Evolutionary conservation across 352 stramenopile species (phyloP).

Genomic region (Globisporangium viniferum): DNA sequence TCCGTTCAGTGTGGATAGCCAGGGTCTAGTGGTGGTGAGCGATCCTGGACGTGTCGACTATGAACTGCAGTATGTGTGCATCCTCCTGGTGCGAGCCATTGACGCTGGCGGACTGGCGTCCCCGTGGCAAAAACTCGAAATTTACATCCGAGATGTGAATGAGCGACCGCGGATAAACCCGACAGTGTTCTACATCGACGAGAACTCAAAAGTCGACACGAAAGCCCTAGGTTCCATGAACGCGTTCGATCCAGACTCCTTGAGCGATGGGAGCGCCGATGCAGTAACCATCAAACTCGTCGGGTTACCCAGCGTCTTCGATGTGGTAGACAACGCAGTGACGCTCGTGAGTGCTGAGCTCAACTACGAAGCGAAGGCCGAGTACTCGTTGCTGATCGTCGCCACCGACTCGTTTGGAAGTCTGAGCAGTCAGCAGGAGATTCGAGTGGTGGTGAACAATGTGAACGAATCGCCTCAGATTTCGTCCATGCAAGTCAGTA

Average conservation of each 20-base stretch:
- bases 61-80: conserved; percentile 8
- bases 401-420: conserved; percentile 6
- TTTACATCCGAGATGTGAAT: conserved; percentile 9
- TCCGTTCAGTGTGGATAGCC: conserved; percentile 1
- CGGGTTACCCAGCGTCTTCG: not conserved
- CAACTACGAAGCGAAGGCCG: conserved; percentile 3
- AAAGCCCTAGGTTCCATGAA: conserved; percentile 5
- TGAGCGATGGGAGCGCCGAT: conserved; percentile 2
- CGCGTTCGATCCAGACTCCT: conserved; percentile 7
- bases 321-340: conserved; percentile 6
- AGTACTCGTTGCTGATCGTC: conserved; percentile 8
- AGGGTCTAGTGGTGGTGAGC: conserved; percentile 2
- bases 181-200: conserved; percentile 10
- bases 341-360: conserved; percentile 1
- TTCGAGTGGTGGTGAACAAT: conserved; percentile 25
- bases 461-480: conserved; percentile 30
- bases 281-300: conserved; percentile 1
- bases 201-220: not conserved
- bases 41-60: conserved; percentile 1
- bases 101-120: conserved; percentile 9
- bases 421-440: conserved; percentile 9
- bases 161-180: conserved; percentile 1
- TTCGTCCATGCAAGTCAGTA: conserved; percentile 7
- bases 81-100: not conserved
- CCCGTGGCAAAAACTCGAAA: conserved; percentile 9